phyloP scores from a whole-genome alignment of 2,329 filamentous ascomycete genomes.

The Blastomyces percursus region DNA sequence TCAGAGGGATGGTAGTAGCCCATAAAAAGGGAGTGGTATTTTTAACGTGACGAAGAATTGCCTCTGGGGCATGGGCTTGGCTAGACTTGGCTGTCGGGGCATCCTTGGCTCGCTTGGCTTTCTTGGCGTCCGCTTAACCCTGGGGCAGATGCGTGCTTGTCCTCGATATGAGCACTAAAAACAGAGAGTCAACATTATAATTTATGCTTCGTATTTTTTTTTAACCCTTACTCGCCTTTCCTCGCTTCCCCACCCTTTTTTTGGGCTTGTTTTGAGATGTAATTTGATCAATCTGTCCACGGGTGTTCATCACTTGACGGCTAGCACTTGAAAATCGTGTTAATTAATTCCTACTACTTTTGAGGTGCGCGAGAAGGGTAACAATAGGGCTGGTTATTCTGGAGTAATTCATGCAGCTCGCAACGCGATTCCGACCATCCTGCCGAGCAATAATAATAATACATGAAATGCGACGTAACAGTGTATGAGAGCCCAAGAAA shows the following conservation, averaged over 20 bases:
- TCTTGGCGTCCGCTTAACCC: constrained; percentile 8
- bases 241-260: background rate
- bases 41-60: background rate
- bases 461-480: background rate
- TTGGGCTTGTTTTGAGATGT: background rate
- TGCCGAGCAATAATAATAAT: background rate
- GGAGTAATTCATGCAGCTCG: background rate
- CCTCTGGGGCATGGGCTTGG: background rate
- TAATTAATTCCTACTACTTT: too few species aligned
- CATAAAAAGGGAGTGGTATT: background rate
- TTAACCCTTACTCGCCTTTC: background rate
- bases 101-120: constrained; percentile 9
- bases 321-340: too few species aligned
- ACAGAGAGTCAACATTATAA: constrained; percentile 8
- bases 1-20: background rate
- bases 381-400: background rate
- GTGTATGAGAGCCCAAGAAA: background rate
- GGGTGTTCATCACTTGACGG: background rate
- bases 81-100: constrained; percentile 12
- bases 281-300: too few species aligned
- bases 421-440: background rate
- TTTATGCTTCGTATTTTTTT: background rate
- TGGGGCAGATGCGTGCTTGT: background rate
- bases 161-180: too few species aligned
- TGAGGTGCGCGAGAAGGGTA: too few species aligned